Percentiles rank a stretch among this genome's conserved stretches.
Conservation (phyloP, 78 protist species). For the Dictyostelium discoideum region dicty_2.7 NC_007090.3:2070001-2070500, state of each 20-base stretch:
- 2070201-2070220: conserved; percentile 78
- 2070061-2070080: conserved; percentile 56
- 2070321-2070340: not conserved
- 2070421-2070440: not conserved
- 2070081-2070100: conserved; percentile 71
- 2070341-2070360: not conserved
- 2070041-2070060: conserved; percentile 58
- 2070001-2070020: conserved; percentile 65
- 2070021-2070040: conserved; percentile 64
- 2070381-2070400: not conserved
- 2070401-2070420: not conserved
- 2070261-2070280: not conserved
- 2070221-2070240: conserved; percentile 76
- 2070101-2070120: conserved; percentile 81
- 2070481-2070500: conserved; percentile 7
- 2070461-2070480: not conserved
- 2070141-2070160: conserved; percentile 66
- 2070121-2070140: not conserved
- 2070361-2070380: not conserved
- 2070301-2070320: not conserved
- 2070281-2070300: not conserved
- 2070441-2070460: not conserved
- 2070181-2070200: conserved; percentile 31
- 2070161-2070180: conserved; percentile 51
- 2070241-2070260: not conserved